These are phyloP conservation scores for Xylaria multiplex DNA, from an alignment of 2,329 filamentous ascomycete species.

Conservation along the genomic window DNA sequence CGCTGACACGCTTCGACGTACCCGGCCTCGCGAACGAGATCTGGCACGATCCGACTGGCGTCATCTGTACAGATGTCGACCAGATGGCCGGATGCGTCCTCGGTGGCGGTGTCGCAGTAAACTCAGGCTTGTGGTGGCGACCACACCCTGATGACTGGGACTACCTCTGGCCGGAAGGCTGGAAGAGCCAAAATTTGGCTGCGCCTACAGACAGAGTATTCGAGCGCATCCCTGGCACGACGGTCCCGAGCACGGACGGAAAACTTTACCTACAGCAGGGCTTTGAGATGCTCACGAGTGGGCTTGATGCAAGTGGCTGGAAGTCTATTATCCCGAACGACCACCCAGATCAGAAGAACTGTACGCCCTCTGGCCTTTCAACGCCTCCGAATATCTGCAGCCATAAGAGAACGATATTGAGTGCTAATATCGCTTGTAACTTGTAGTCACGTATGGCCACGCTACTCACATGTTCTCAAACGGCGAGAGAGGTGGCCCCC, in stretches of 20 bases:
- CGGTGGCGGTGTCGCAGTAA: conserved; percentile 73
- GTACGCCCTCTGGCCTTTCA: conserved; percentile 51
- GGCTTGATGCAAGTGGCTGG: conserved; percentile 72
- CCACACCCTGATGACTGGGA: conserved; percentile 75
- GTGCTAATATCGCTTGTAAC: conserved; percentile 9
- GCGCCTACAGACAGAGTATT: conserved; percentile 70
- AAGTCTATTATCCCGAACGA: conserved; percentile 68
- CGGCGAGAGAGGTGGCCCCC: conserved; percentile 73
- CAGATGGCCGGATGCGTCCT: conserved; percentile 80
- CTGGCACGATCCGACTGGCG: conserved; percentile 70
- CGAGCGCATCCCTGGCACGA: conserved; percentile 73
- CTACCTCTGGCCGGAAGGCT: conserved; percentile 75
- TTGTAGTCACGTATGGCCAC: conserved; percentile 62
- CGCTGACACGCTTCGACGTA: conserved; percentile 76
- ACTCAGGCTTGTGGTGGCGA: conserved; percentile 74
- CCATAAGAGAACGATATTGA: neutral
- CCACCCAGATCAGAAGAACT: conserved; percentile 70
- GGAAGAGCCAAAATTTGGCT: conserved; percentile 72
- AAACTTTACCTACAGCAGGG: conserved; percentile 73
- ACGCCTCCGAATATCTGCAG: neutral
- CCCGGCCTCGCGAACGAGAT: conserved; percentile 78
- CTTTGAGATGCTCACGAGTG: conserved; percentile 69
- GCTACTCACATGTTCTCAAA: conserved; percentile 74
- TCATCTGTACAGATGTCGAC: conserved; percentile 74
- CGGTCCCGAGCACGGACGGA: conserved; percentile 71